Evolutionary conservation across 2,329 filamentous ascomycete genomes (phyloP), one percentile per base, ranked within the genome.

Genomic region (Endothia cerciana): DNA sequence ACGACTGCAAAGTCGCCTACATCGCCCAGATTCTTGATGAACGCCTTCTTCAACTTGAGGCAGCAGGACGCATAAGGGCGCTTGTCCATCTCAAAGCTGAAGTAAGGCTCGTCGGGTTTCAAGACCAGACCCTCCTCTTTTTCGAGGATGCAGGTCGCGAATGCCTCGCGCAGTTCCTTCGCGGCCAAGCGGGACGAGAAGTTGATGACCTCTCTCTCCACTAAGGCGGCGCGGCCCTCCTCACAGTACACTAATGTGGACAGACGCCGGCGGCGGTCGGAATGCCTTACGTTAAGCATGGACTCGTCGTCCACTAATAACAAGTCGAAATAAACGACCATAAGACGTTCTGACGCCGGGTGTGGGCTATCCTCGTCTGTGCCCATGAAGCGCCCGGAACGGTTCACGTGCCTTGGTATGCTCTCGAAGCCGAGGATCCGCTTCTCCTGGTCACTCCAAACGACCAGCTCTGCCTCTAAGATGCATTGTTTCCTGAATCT

Each of bases 11-110:
- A 91, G 74, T 97, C 94, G 11, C 91, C 91, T 38, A 93, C 87
- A 67, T 96, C 93, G 0, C 93, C 92, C 73, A 94, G 87, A 2
- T 87, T 87, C 33, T 85, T 82, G 45, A 97, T 85, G 72, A 96
- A 97, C 72, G 95, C 92, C 72, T 93, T 93, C 76, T 97, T 97
- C 51, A 97, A 77, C 77, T 97, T 97, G 72, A 97, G 91, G 74
- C 88, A 90, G 65, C 79, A 82, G 17, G 80, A 80, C 2, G 76
- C 73, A 66, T 79, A 80, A 38, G 81, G 69, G 71, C 77, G 70
- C 51, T 71, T 71, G 56, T 70, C 71, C 55, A 72, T 72, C 38
- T 68, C 73, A 69, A 83, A 86, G 64, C 86, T 80, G 69, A 97
- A 91, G 73, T 97, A 97, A 0, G 93, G 88, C 30, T 91, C 87